A percentile compares a stretch with the other conserved stretches of the same genome.
Conservation (phyloP, 164 flowering plant species). For the Vitis riparia region DNA sequence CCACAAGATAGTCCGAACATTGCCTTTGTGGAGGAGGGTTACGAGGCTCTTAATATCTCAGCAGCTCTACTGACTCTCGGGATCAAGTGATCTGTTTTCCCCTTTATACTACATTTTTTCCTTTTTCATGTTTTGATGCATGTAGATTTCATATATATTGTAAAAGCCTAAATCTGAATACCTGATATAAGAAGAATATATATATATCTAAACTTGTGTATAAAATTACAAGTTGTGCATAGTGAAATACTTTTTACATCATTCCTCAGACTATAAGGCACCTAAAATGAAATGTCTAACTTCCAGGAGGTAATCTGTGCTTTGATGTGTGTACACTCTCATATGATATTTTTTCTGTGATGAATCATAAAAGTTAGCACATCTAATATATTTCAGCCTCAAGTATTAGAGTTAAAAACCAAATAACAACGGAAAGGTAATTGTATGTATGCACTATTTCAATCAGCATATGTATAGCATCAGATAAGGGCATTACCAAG, state of each 20-base stretch:
- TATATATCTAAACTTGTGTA: too few relatives aligned
- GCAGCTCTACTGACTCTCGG: conserved; percentile 41
- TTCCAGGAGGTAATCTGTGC: neutral
- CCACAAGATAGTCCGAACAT: conserved; percentile 51
- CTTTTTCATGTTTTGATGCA: neutral
- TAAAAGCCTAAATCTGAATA: neutral
- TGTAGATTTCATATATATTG: neutral
- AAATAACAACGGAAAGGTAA: neutral
- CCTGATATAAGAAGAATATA: neutral
- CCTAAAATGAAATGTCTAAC: neutral
- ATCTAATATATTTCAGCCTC: neutral
- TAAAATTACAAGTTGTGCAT: neutral
- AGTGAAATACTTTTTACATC: neutral
- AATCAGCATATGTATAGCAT: neutral
- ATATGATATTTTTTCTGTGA: too few relatives aligned
- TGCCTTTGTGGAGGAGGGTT: conserved; percentile 24
- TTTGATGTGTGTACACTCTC: too few relatives aligned
- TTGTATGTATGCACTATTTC: neutral
- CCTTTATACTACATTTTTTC: neutral
- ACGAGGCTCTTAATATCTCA: conserved; percentile 38
- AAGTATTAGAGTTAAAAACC: neutral
- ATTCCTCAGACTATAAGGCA: neutral
- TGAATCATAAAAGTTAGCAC: neutral
- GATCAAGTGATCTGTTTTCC: conserved; percentile 20
- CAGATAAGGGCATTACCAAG: neutral